A percentile compares a stretch with the other conserved stretches of the same genome.
Evolutionary conservation across 1,284 basidiomycete species (phyloP).

Genomic region (Cystobasidium slooffiae): DNA sequence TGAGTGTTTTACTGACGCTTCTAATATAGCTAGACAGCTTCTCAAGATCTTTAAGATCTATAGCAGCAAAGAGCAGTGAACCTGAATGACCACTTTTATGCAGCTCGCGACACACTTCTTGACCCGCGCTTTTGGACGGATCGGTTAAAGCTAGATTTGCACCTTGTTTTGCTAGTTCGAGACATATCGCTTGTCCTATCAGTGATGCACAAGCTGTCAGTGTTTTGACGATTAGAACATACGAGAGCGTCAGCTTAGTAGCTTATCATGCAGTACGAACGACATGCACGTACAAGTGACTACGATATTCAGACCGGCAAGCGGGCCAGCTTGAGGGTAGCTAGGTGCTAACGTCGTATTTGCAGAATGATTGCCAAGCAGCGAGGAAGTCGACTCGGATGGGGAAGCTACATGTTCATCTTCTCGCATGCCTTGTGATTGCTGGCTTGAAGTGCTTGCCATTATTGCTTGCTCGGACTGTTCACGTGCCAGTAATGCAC

Average conservation of each 20-base stretch:
- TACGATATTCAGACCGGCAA: slow-evolving; percentile 22
- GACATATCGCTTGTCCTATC: slow-evolving; percentile 30
- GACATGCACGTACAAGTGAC: slow-evolving; percentile 18
- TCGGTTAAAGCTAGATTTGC: slow-evolving; percentile 40
- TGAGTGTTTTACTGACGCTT: slow-evolving; percentile 28
- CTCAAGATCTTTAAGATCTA: slow-evolving; percentile 27
- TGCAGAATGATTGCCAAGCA: slow-evolving; percentile 1
- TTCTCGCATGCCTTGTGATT: slow-evolving; percentile 10
- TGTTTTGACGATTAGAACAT: background rate
- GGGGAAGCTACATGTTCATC: slow-evolving; percentile 22
- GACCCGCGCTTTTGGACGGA: slow-evolving; percentile 25
- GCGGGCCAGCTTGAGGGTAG: background rate
- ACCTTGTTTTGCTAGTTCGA: slow-evolving; percentile 27
- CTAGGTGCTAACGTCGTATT: background rate
- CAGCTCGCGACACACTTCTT: slow-evolving; percentile 38
- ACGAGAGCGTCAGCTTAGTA: background rate
- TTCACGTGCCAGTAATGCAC: slow-evolving; percentile 20
- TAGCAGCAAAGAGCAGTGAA: slow-evolving; percentile 18
- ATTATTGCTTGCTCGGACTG: background rate
- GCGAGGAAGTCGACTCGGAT: slow-evolving; percentile 12
- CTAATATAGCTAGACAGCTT: slow-evolving; percentile 22
- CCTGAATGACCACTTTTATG: slow-evolving; percentile 31
- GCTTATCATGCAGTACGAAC: background rate
- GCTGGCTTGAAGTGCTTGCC: background rate
- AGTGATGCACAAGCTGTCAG: slow-evolving; percentile 21